Evolutionary conservation across 352 stramenopile species (phyloP), one percentile per base, ranked within the genome.

Genomic region (Elongisporangium anandrum): DNA sequence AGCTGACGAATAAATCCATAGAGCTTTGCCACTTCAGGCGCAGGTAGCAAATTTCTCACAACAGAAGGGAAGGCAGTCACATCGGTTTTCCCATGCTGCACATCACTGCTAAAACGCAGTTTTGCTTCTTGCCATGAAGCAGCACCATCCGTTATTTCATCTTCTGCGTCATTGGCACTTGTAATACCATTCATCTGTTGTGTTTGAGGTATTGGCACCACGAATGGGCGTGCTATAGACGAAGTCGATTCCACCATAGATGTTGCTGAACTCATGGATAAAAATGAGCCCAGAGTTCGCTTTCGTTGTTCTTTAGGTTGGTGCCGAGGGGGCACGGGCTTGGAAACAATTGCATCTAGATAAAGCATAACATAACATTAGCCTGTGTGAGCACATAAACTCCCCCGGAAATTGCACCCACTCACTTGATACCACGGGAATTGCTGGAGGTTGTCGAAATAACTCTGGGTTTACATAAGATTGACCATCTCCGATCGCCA

Each of bases 391-490:
- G 34, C 34, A 45, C 34, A 15, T 45, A 39, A 8, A 4, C 9
- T 45, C 3, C n/a, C n/a, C n/a, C n/a, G n/a, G n/a, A n/a, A n/a
- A n/a, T n/a, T n/a, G n/a, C n/a, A n/a, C n/a, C n/a, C 34, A 45
- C 34, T 45, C 34, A 83, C 72, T 68, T 56, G 59, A 38, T 20
- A 50, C 41, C 12, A 70, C 52, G 10, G 52, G 16, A 20, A 38
- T 55, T 6, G 34, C 47, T 26, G 57, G 41, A 41, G 56, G 24
- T 12, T 71, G 69, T 1, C 64, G 75, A 59, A 93, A 75, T 17
- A 93, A 65, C 13, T 79, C 64, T 19, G 84, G 84, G 45, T 93
- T 82, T 19, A 95, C 79, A 54, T 92, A 95, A 1, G 83, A 90
- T 59, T 95, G 85, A 0, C 85, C 85, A 63, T 90, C 85, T 15